These are phyloP conservation scores for Elaeis oleifera DNA, from an alignment of 202 grass and related monocot species.

Conservation along the genomic window DNA sequence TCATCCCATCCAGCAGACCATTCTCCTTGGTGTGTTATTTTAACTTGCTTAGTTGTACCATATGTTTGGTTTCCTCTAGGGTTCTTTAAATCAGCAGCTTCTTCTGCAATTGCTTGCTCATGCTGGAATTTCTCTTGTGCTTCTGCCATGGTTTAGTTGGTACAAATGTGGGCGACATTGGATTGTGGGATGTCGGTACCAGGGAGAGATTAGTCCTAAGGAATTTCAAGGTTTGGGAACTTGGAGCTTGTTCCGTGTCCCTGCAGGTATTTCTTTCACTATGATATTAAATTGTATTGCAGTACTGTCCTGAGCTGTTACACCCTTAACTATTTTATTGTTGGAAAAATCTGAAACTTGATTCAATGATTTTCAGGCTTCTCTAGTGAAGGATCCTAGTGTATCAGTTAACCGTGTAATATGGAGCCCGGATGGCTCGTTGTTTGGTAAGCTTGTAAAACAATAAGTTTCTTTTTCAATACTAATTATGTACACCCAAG, in stretches of 20 bases:
- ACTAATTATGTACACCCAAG: too few relatives aligned
- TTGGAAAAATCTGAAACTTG: not conserved
- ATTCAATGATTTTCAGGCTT: constrained; percentile 38
- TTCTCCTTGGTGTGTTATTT: constrained; percentile 67
- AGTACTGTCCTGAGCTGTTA: not conserved
- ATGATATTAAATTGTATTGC: too few relatives aligned
- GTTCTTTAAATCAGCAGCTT: not conserved
- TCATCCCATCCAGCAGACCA: constrained; percentile 85
- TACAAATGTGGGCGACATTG: constrained; percentile 88
- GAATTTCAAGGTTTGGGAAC: constrained; percentile 94
- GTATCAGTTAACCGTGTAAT: constrained; percentile 93
- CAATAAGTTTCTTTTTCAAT: constrained; percentile 6
- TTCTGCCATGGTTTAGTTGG: constrained; percentile 50
- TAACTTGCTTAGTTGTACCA: constrained; percentile 8
- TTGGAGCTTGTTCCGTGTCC: constrained; percentile 48
- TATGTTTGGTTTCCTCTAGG: constrained; percentile 10
- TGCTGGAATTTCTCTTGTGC: constrained; percentile 1
- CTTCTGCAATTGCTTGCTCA: too few relatives aligned
- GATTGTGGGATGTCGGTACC: constrained; percentile 90
- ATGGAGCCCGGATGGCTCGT: constrained; percentile 88
- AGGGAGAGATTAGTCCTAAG: constrained; percentile 60
- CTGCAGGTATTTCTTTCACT: constrained; percentile 57
- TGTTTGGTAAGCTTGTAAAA: constrained; percentile 67
- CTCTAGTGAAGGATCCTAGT: constrained; percentile 74
- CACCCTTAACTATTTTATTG: not conserved